Evolutionary conservation across 2,329 filamentous ascomycete species (phyloP).

Genomic region (Ceratocystis destructans): DNA sequence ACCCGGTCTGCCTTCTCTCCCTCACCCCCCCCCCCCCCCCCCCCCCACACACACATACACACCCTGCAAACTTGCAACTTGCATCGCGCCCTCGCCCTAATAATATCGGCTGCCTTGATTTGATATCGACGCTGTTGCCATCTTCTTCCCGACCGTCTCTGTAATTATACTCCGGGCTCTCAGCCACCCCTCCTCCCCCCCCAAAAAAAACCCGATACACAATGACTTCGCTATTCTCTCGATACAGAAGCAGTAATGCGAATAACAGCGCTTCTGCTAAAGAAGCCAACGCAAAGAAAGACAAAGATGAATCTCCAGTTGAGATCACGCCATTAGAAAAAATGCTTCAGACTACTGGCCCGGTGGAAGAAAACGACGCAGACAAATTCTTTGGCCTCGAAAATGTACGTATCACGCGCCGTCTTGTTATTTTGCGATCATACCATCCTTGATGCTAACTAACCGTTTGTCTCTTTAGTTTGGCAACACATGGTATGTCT

Average conservation of each 20-base stretch:
- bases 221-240: constrained; percentile 16
- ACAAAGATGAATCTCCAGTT: constrained; percentile 43
- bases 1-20: not conserved
- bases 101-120: not conserved
- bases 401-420: constrained; percentile 53
- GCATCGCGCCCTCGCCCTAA: not conserved
- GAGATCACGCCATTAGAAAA: constrained; percentile 52
- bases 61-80: not conserved
- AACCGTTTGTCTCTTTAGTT: constrained; percentile 44
- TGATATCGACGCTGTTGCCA: not conserved
- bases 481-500: constrained; percentile 81
- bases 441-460: constrained; percentile 26
- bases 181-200: not conserved
- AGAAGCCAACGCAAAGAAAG: constrained; percentile 35
- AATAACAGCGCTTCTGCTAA: constrained; percentile 25
- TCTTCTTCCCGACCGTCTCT: not conserved
- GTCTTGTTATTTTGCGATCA: constrained; percentile 10
- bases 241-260: constrained; percentile 15
- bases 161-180: not conserved
- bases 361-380: constrained; percentile 72
- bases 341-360: constrained; percentile 69
- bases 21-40: not conserved
- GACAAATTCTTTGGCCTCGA: constrained; percentile 98
- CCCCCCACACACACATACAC: not conserved
- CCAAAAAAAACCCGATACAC: not conserved